Conservation (phyloP, 352 stramenopile species). For the Globisporangium viniferum region DNA sequence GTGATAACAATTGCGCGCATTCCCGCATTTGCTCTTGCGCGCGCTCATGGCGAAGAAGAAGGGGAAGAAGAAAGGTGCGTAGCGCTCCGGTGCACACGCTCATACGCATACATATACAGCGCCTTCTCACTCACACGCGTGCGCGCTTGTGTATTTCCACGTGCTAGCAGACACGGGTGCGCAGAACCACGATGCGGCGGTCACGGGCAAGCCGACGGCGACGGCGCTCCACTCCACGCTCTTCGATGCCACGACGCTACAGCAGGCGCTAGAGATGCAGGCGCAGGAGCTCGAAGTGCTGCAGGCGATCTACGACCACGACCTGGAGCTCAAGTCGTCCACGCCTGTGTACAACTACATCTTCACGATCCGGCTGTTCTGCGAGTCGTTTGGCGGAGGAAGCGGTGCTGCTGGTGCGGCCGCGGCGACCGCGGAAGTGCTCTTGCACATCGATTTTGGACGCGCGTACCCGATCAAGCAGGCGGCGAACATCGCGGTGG, state of each 20-base stretch:
- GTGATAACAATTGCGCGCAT: neutral
- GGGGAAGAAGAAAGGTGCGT: constrained; percentile 64
- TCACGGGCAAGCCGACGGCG: neutral
- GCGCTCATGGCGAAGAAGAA: constrained; percentile 78
- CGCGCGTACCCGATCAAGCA: constrained; percentile 64
- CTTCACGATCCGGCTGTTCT: constrained; percentile 74
- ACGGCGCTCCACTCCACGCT: constrained; percentile 19
- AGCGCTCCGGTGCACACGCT: neutral
- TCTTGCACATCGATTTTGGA: constrained; percentile 74
- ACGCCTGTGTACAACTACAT: constrained; percentile 83
- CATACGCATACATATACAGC: neutral
- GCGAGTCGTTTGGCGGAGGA: constrained; percentile 30
- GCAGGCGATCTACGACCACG: constrained; percentile 76
- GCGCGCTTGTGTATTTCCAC: neutral
- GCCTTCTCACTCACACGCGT: neutral
- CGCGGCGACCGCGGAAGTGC: constrained; percentile 52
- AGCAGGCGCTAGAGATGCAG: constrained; percentile 62
- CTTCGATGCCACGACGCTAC: constrained; percentile 39
- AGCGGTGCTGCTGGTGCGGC: constrained; percentile 7
- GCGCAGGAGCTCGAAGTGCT: constrained; percentile 80
- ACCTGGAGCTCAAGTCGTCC: constrained; percentile 63
- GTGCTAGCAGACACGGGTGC: neutral
- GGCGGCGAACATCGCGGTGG: constrained; percentile 63
- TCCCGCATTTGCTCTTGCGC: neutral
- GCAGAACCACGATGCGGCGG: neutral